Evolutionary conservation across 2,329 filamentous ascomycete genomes (phyloP), one percentile per base, ranked within the genome.

Genomic region (Fusarium avenaceum): DNA sequence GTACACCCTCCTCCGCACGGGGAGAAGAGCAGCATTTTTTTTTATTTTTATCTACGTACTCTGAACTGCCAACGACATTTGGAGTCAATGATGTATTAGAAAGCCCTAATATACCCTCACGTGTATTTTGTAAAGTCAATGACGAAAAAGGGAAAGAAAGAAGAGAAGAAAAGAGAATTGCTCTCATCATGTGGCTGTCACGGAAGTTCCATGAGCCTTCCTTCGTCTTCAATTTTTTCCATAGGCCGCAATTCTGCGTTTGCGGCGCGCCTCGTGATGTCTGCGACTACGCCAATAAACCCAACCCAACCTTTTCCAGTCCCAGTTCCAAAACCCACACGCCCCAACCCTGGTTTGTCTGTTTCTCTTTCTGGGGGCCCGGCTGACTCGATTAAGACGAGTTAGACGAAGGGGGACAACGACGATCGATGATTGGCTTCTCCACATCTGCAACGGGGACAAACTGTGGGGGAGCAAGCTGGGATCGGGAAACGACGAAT

Each of bases 261-360:
- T 71, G 65, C 53, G 54, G 51, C 50, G 51, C 47, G 53, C 65
- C 71, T 71, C 71, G 71, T 73, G 71, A 73, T 71, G 61, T 17
- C 30, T 48, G 43, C 63, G 70, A 66, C 53, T 30, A 10, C 28
- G 28, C 28, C 28, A 30, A 30, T 30, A 38, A 33, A 58, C 19
- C 49, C 49, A 33, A 58, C 19, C 49, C 49, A 57, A 57, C 58
- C 54, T 65, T 70, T 65, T 55, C 8, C 38, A 28, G 30, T 50
- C 63, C 44, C 32, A 63, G 28, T 28, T 28, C 26, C 26, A 28
- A 11, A 30, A 30, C 10, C 11, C 51, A 30, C 65, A 55, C 69
- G 26, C 69, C 28, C 28, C 28, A 30, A 10, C 64, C 69, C 59
- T 60, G 32, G 28, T 20, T 17, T 30, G 10, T 28, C 26, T 28